Evolutionary conservation across 1,284 basidiomycete species (phyloP).

Genomic region (Albatrellus sp.): DNA sequence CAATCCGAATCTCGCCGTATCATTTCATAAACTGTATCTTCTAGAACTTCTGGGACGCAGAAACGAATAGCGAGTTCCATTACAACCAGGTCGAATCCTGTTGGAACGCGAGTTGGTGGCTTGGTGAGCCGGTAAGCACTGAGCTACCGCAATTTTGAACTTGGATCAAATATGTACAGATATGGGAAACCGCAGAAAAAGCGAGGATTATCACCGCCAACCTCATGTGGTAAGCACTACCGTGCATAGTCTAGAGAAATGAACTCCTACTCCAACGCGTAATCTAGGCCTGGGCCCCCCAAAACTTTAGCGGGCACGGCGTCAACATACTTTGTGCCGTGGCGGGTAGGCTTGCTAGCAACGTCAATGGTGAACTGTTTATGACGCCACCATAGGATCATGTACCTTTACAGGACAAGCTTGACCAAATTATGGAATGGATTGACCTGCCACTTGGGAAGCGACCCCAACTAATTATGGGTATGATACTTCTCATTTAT

Average conservation of each 20-base stretch:
- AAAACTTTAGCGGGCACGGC: slow-evolving; percentile 50
- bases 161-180: slow-evolving; percentile 26
- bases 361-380: background rate
- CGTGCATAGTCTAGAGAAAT: background rate
- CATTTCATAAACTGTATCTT: background rate
- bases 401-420: slow-evolving; percentile 53
- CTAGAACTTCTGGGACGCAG: slow-evolving; percentile 81
- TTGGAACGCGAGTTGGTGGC: slow-evolving; percentile 73
- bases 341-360: slow-evolving; percentile 36
- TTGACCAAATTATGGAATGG: slow-evolving; percentile 65
- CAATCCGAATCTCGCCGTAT: background rate
- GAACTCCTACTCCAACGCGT: background rate
- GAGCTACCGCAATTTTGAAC: background rate
- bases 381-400: slow-evolving; percentile 31
- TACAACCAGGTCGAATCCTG: slow-evolving; percentile 52
- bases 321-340: slow-evolving; percentile 69
- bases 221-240: slow-evolving; percentile 68
- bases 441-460: slow-evolving; percentile 59
- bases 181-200: slow-evolving; percentile 80
- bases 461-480: slow-evolving; percentile 70
- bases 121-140: slow-evolving; percentile 69
- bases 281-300: slow-evolving; percentile 67
- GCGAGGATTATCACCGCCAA: slow-evolving; percentile 71
- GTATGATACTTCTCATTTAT: slow-evolving; percentile 21
- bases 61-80: slow-evolving; percentile 45